Conservation (phyloP, 441 rosid species). For the Bocquillonia castaneifolia region DNA sequence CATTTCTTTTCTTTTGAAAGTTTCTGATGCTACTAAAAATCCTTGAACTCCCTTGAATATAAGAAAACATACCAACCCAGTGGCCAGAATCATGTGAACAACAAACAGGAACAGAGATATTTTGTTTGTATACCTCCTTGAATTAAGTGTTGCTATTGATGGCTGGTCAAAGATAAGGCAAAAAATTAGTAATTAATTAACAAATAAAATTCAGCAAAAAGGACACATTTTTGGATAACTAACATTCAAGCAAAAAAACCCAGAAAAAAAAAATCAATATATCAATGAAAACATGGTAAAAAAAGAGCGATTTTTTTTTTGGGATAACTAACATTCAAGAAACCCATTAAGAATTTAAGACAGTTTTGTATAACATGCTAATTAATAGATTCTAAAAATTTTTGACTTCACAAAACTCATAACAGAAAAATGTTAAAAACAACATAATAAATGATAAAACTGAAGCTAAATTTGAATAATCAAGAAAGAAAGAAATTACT, state of each 20-base stretch:
- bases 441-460: too few species aligned
- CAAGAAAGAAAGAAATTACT: conserved; percentile 33
- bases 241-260: neutral
- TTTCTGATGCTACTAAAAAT: conserved; percentile 46
- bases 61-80: conserved; percentile 70
- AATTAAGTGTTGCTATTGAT: conserved; percentile 56
- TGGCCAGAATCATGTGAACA: conserved; percentile 54
- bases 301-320: neutral
- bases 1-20: conserved; percentile 49
- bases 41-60: conserved; percentile 83
- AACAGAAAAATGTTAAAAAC: too few species aligned
- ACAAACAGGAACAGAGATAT: conserved; percentile 58
- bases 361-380: conserved; percentile 1
- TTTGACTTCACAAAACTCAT: neutral
- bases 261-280: neutral
- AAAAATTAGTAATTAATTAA: conserved; percentile 1
- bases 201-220: conserved; percentile 7
- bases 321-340: conserved; percentile 1
- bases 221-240: neutral
- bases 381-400: neutral
- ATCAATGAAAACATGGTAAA: neutral
- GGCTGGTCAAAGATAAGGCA: conserved; percentile 33
- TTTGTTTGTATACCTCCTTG: conserved; percentile 77
- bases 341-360: conserved; percentile 8
- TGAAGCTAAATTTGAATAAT: neutral